Percentiles rank a stretch among this genome's conserved stretches.
phyloP scores from a whole-genome alignment of 441 rosid species.

The Adansonia grandidieri region DNA sequence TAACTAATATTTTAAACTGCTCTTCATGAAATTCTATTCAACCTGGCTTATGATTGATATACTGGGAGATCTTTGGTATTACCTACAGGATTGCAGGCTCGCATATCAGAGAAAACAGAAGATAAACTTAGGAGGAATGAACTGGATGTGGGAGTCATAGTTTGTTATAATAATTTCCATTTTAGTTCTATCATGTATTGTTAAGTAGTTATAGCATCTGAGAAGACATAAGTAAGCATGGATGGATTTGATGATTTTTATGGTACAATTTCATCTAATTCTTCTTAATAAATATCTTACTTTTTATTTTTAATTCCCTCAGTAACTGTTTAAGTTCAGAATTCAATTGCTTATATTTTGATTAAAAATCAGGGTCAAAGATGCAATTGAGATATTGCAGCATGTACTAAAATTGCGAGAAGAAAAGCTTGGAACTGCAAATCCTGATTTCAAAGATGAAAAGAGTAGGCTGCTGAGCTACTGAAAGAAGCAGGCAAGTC shows the following conservation, averaged over 20 bases:
- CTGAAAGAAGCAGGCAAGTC: constrained; percentile 92
- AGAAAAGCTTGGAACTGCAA: constrained; percentile 92
- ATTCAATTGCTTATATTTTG: background rate
- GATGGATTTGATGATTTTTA: background rate
- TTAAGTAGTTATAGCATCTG: background rate
- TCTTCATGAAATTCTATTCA: background rate
- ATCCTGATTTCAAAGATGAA: constrained; percentile 95
- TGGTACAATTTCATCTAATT: background rate
- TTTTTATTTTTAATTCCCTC: background rate
- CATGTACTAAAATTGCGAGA: constrained; percentile 86
- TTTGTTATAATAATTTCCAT: background rate
- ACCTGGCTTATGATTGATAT: constrained; percentile 12
- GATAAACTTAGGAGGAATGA: constrained; percentile 1
- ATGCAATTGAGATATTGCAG: constrained; percentile 92
- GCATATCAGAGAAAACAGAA: background rate
- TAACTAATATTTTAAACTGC: constrained; percentile 36
- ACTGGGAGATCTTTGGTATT: background rate
- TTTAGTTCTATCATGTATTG: background rate
- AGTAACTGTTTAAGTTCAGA: background rate
- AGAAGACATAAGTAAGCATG: background rate
- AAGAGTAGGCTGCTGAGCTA: constrained; percentile 87
- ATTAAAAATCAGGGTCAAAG: constrained; percentile 68
- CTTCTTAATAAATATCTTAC: background rate
- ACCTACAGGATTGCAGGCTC: background rate
- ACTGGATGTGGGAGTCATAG: background rate